phyloP scores from a whole-genome alignment of 352 stramenopile genomes.

The Phytopythium boreale region DNA sequence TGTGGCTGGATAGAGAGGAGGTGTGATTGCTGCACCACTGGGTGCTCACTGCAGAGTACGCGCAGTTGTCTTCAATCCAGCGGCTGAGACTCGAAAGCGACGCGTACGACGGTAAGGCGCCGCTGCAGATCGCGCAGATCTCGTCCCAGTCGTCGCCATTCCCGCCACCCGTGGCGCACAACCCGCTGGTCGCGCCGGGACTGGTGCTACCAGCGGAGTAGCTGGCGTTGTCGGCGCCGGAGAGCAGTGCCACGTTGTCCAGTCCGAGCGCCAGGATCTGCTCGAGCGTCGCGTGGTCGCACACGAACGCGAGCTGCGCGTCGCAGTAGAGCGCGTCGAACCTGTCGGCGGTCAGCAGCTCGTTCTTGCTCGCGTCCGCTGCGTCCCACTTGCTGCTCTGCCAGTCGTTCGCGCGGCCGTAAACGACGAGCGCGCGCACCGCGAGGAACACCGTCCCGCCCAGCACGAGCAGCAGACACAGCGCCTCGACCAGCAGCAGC shows the following conservation, averaged over 20 bases:
- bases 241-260: neutral
- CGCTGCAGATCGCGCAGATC: slow-evolving; percentile 1
- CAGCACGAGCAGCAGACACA: slow-evolving; percentile 2
- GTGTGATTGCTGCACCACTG: neutral
- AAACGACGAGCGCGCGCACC: neutral
- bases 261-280: slow-evolving; percentile 1
- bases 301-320: slow-evolving; percentile 8
- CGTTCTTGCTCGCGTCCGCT: neutral
- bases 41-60: neutral
- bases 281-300: slow-evolving; percentile 8
- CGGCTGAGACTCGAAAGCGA: neutral
- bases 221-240: neutral
- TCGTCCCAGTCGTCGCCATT: neutral
- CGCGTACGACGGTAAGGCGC: neutral
- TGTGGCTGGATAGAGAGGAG: neutral
- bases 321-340: slow-evolving; percentile 6
- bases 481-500: slow-evolving; percentile 6
- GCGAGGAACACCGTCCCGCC: neutral
- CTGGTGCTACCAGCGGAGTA: neutral
- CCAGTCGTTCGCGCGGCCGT: neutral
- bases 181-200: neutral
- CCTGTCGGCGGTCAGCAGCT: neutral
- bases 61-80: slow-evolving; percentile 6
- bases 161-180: neutral
- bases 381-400: neutral